phyloP scores from a whole-genome alignment of 2,329 filamentous ascomycete species.

The Fusarium sp. region DNA sequence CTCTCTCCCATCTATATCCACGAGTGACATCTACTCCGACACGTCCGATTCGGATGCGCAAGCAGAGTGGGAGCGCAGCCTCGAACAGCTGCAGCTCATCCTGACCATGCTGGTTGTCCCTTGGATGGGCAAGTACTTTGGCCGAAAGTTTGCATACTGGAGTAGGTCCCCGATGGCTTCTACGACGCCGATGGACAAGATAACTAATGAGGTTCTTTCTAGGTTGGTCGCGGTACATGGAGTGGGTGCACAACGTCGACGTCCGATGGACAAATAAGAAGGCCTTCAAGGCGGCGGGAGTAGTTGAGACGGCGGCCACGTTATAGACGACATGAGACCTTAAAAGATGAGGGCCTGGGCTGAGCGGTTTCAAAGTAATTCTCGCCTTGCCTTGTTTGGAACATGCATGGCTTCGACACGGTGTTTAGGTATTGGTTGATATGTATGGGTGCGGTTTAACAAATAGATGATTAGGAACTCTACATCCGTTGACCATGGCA shows the following conservation, averaged over 20 bases:
- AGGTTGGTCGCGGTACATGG: constrained; percentile 95
- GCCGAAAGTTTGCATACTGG: constrained; percentile 94
- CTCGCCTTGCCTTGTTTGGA: neutral
- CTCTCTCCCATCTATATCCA: constrained; percentile 69
- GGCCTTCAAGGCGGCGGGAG: constrained; percentile 68
- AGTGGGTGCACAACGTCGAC: constrained; percentile 87
- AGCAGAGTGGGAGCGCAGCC: constrained; percentile 89
- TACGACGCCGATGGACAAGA: neutral
- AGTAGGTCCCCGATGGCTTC: constrained; percentile 63
- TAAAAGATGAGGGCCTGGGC: neutral
- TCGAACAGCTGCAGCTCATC: constrained; percentile 92
- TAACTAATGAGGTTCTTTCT: constrained; percentile 28
- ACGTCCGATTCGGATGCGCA: constrained; percentile 80
- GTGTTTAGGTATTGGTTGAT: constrained; percentile 36
- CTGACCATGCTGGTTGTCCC: constrained; percentile 94
- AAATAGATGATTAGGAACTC: constrained; percentile 27
- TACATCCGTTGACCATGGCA: neutral
- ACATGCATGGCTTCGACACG: constrained; percentile 32
- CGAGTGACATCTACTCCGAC: constrained; percentile 64
- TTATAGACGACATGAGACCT: constrained; percentile 49
- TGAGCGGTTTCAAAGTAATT: neutral
- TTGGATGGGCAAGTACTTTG: constrained; percentile 93
- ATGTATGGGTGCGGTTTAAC: constrained; percentile 22
- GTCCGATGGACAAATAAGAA: constrained; percentile 70
- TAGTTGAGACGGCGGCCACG: constrained; percentile 65